Evolutionary conservation across 768 basidiomycete species (phyloP).

Genomic region (Termitomyces sp.): DNA sequence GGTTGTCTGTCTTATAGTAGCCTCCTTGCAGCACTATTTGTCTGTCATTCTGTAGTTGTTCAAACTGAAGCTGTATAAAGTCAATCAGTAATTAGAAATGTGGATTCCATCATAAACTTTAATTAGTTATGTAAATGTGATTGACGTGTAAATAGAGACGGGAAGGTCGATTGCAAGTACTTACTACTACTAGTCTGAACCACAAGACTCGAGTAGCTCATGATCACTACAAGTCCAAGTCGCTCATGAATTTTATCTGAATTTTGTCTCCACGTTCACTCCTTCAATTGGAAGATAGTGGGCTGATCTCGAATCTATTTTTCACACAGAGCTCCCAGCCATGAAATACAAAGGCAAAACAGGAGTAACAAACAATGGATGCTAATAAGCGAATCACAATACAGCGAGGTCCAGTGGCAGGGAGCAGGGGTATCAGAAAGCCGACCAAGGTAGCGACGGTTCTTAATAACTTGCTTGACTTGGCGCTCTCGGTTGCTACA

Average conservation of each 20-base stretch:
- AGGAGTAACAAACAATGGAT: conserved; percentile 8
- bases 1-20: conserved; percentile 70
- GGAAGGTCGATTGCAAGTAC: no score
- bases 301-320: conserved; percentile 16
- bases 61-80: conserved; percentile 51
- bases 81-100: conserved; percentile 37
- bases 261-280: no score
- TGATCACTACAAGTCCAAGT: no score
- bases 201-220: no score
- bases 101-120: conserved; percentile 5
- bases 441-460: conserved; percentile 8
- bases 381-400: background rate
- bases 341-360: conserved; percentile 13
- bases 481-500: no score
- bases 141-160: no score
- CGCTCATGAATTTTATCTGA: no score
- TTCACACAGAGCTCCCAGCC: conserved; percentile 14
- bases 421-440: conserved; percentile 1
- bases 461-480: background rate
- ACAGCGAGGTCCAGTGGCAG: background rate
- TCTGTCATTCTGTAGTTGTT: conserved; percentile 74
- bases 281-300: background rate
- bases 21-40: conserved; percentile 57
- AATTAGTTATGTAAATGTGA: no score
- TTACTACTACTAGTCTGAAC: no score